Base-by-base conservation (phyloP, 1,284 basidiomycete genomes). In the Microbotryum lychnidis-dioicae region DNA sequence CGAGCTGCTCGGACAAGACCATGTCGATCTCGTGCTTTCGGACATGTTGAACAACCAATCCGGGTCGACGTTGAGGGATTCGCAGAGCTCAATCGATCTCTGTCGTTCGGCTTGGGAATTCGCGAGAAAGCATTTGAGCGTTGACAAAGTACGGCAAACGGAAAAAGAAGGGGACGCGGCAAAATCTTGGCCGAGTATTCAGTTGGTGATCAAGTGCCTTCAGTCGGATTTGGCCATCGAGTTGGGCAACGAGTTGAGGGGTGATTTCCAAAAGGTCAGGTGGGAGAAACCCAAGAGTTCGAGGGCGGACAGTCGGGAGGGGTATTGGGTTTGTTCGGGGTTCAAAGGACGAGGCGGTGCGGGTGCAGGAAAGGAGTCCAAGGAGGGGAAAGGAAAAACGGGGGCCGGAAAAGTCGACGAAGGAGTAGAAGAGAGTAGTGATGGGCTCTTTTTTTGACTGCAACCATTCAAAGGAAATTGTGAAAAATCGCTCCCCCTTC, bases 31-130 rank as follows among this genome's bases (percentile, higher is more conserved):
- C 10, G 75, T 78, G 16, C 54, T 78, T 23, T 73, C 71, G 47
- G 77, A 78, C 68, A 78, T 78, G 77, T 76, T 78, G 76, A 75
- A 74, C 31, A 72, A 75, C 42, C 76, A 76, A 74, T 73, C 72
- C 6, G 77, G 77, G 1, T 69, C 73, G 18, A 56, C 72, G 29
- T 60, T 64, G 3, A 63, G 75, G n/a, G 77, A 78, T 64, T 68
- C 75, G 2, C 67, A 70, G 51, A 63, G 72, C 16, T 74, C 72
- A 23, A 66, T 77, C 57, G 73, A 75, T 44, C 69, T 78, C 4
- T 76, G 75, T 44, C 60, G 60, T 7, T 73, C 76, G 0, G 77
- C 76, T 1, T 71, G 72, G 25, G 55, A 58, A 25, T 77, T 77
- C 63, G 75, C 74, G 0, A 63, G 67, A 18, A 52, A 59, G 31